A percentile compares a stretch with the other conserved stretches of the same genome.
phyloP scores from a whole-genome alignment of 2,329 filamentous ascomycete genomes.

The Colletotrichum limetticola region DNA sequence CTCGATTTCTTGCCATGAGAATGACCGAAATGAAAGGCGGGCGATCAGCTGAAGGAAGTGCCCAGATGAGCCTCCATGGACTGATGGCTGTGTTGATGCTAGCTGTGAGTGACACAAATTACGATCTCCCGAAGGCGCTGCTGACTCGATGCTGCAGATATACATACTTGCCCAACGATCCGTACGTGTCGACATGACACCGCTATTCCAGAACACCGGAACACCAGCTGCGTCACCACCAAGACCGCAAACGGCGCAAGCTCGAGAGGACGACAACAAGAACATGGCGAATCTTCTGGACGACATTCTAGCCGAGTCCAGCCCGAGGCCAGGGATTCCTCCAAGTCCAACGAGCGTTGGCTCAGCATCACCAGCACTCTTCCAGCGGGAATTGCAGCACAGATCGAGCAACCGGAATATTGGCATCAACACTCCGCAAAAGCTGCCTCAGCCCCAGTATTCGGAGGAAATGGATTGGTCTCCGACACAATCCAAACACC shows the following conservation, averaged over 20 bases:
- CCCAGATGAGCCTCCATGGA: slow-evolving; percentile 63
- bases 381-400: slow-evolving; percentile 27
- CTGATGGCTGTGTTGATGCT: slow-evolving; percentile 63
- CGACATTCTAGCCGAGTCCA: slow-evolving; percentile 51
- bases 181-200: slow-evolving; percentile 67
- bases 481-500: slow-evolving; percentile 66
- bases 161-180: slow-evolving; percentile 55
- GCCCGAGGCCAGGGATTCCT: slow-evolving; percentile 13
- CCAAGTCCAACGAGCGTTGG: slow-evolving; percentile 21
- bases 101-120: slow-evolving; percentile 56
- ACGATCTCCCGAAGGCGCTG: not conserved
- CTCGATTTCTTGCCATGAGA: slow-evolving; percentile 62
- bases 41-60: slow-evolving; percentile 49
- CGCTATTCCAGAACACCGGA: slow-evolving; percentile 56
- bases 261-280: slow-evolving; percentile 46
- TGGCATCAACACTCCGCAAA: slow-evolving; percentile 36
- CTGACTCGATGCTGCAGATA: slow-evolving; percentile 50
- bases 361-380: slow-evolving; percentile 37
- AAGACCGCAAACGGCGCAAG: slow-evolving; percentile 30
- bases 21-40: slow-evolving; percentile 53
- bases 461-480: slow-evolving; percentile 80
- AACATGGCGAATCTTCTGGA: slow-evolving; percentile 60
- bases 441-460: slow-evolving; percentile 44
- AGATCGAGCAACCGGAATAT: slow-evolving; percentile 27
- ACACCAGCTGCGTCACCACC: slow-evolving; percentile 39